A percentile compares a stretch with the other conserved stretches of the same genome.
Evolutionary conservation across 83 land plant genomes (phyloP).

Genomic region (Larix sibirica): DNA sequence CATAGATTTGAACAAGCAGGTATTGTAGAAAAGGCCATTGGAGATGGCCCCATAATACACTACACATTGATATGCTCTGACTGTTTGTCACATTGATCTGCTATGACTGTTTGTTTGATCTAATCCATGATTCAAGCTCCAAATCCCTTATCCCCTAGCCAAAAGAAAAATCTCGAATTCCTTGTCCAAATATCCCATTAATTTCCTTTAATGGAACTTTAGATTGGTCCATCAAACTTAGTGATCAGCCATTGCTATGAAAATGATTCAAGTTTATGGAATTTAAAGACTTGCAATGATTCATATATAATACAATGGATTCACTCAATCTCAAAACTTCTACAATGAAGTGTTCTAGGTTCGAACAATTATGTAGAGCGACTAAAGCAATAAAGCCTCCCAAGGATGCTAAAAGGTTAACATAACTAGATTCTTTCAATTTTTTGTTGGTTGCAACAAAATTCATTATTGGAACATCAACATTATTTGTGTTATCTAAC

Average conservation of each 20-base stretch:
- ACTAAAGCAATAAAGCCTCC: slow-evolving; percentile 21
- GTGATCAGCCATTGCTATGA: not conserved
- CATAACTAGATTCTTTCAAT: slow-evolving; percentile 21
- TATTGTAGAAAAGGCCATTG: slow-evolving; percentile 31
- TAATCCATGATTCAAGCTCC: slow-evolving; percentile 36
- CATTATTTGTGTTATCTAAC: slow-evolving; percentile 16
- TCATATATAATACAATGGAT: slow-evolving; percentile 20
- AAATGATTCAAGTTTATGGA: slow-evolving; percentile 25
- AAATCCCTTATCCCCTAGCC: slow-evolving; percentile 34
- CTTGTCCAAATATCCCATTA: slow-evolving; percentile 15
- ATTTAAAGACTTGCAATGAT: slow-evolving; percentile 29
- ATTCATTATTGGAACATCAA: slow-evolving; percentile 21
- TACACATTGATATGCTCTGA: slow-evolving; percentile 24
- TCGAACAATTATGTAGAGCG: slow-evolving; percentile 21
- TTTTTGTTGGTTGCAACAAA: slow-evolving; percentile 26
- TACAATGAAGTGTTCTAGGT: slow-evolving; percentile 30
- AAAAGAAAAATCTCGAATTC: slow-evolving; percentile 24
- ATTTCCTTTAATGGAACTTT: slow-evolving; percentile 26
- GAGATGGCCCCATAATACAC: slow-evolving; percentile 20
- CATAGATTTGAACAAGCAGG: slow-evolving; percentile 20
- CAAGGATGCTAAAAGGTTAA: slow-evolving; percentile 14
- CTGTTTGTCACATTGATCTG: no score
- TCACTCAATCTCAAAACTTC: slow-evolving; percentile 26
- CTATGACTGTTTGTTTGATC: slow-evolving; percentile 20
- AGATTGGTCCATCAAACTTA: slow-evolving; percentile 23